Evolutionary conservation across 139 green algal genomes (phyloP).

Genomic region (Deuterostichococcus epilithicus): DNA sequence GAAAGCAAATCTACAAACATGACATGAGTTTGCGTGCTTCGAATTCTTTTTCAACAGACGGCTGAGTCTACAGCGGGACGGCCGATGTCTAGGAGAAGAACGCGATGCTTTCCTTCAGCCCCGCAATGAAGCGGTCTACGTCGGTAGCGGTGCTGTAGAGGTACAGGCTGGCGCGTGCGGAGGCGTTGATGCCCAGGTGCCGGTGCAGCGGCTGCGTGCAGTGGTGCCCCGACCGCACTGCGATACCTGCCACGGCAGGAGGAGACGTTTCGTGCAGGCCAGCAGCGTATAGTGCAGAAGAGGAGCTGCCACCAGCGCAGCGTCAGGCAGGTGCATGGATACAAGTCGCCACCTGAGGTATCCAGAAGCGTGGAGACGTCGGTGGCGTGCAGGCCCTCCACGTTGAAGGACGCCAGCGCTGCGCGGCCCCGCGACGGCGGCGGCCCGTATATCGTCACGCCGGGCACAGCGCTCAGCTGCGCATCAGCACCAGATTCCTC

Average conservation of each 20-base stretch:
- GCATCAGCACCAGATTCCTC: background rate
- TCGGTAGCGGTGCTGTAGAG: constrained; percentile 94
- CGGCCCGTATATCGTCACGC: constrained; percentile 88
- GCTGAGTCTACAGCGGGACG: no score
- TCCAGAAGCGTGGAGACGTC: constrained; percentile 83
- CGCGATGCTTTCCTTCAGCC: constrained; percentile 74
- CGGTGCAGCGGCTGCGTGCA: constrained; percentile 96
- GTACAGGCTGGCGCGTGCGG: constrained; percentile 82
- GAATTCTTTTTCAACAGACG: no score
- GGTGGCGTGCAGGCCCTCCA: constrained; percentile 90
- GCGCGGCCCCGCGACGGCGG: constrained; percentile 56
- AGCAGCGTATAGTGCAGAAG: background rate
- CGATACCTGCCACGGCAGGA: constrained; percentile 59
- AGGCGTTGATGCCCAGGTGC: constrained; percentile 76
- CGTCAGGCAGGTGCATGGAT: background rate
- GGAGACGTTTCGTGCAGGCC: background rate
- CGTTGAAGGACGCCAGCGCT: constrained; percentile 91
- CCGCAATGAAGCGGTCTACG: constrained; percentile 85
- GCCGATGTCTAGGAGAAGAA: constrained; percentile 89
- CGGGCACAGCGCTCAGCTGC: constrained; percentile 56
- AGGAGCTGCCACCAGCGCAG: background rate
- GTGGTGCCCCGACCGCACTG: constrained; percentile 92
- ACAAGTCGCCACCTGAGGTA: background rate
- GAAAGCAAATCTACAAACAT: no score
- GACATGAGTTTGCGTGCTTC: no score